Conservation (phyloP, 805 yeast genomes). For the Lipomyces japonicus region DNA sequence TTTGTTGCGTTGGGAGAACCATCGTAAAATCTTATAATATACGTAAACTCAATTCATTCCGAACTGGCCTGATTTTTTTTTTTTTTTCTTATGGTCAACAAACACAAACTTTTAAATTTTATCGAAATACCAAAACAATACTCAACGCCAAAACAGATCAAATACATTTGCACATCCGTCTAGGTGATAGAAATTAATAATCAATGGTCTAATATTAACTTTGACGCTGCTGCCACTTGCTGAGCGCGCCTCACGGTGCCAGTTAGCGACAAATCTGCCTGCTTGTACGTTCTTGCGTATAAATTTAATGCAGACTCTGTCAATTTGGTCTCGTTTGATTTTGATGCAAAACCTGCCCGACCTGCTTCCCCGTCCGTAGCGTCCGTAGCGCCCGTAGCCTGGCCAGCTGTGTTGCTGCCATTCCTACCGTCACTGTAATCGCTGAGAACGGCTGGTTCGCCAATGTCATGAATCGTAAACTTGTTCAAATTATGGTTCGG, state of each 20-base stretch:
- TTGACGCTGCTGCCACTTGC: slow-evolving; percentile 10
- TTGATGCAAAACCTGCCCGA: slow-evolving; percentile 27
- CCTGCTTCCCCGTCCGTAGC: slow-evolving; percentile 3
- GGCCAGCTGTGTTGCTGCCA: neutral
- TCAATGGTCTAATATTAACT: neutral
- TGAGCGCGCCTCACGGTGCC: slow-evolving; percentile 24
- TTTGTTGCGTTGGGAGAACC: too few species aligned
- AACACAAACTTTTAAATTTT: too few species aligned
- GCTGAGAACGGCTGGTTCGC: slow-evolving; percentile 15
- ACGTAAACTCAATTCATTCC: too few species aligned
- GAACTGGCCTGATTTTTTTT: too few species aligned
- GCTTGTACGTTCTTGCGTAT: slow-evolving; percentile 33
- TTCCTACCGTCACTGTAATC: neutral
- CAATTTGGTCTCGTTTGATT: slow-evolving; percentile 12
- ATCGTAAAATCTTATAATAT: too few species aligned
- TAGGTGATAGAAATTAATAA: neutral
- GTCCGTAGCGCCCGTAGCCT: neutral
- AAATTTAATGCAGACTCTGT: slow-evolving; percentile 36
- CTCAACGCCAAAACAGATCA: too few species aligned
- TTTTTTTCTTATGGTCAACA: too few species aligned
- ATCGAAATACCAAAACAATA: too few species aligned
- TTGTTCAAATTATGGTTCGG: slow-evolving; percentile 30
- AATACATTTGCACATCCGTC: too few species aligned
- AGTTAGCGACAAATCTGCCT: slow-evolving; percentile 23
- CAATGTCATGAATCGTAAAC: slow-evolving; percentile 28